Base-by-base conservation (phyloP, 768 basidiomycete genomes). In the Pisolithus sp. region DNA sequence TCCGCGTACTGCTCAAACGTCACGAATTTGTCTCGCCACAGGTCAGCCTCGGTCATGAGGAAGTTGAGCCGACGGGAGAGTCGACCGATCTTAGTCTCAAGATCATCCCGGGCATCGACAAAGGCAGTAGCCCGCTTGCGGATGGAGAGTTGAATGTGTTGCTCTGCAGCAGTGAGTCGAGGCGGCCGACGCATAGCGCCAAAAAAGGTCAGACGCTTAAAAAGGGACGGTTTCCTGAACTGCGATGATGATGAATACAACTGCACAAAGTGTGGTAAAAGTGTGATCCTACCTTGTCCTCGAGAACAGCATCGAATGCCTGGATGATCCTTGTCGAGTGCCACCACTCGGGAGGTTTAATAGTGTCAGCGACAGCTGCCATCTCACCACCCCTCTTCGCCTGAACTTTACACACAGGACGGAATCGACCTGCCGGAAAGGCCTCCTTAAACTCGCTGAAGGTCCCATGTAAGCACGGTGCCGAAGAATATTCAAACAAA, bases 1-100 rank as follows among this genome's bases (percentile, higher is more conserved):
- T 94, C 93, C 7, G 93, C 93, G 63, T 94, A 93, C 67, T 86
- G 85, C 67, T 96, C 93, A 58, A 96, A 95, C 13, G 88, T 86
- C 47, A 93, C 88, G 59, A 95, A 95, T 64, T 93, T 94, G 69
- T 93, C 87, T 54, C 91, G 76, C 92, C 93, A 95, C 44, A 92
- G 70, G 61, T 92, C 89, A 5, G 83, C 83, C 68, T 92, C 90
- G 1, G 89, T 90, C 87, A 93, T 90, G 60, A 93, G 74, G 75
- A 92, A 93, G 71, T 92, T 92, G 57, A 93, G 79, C 46, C 91
- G 77, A 49, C 90, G 79, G 41, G 84, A 87, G 28, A 93, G 76
- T 39, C 91, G 82, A 28, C 90, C 92, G 57, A 93, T 92, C 77
- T 93, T 94, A 43, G 89, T 89, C 73, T 95, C 93, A 21, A 95